phyloP scores from a whole-genome alignment of 805 yeast genomes.

The Priceomyces fermenticarens region DNA sequence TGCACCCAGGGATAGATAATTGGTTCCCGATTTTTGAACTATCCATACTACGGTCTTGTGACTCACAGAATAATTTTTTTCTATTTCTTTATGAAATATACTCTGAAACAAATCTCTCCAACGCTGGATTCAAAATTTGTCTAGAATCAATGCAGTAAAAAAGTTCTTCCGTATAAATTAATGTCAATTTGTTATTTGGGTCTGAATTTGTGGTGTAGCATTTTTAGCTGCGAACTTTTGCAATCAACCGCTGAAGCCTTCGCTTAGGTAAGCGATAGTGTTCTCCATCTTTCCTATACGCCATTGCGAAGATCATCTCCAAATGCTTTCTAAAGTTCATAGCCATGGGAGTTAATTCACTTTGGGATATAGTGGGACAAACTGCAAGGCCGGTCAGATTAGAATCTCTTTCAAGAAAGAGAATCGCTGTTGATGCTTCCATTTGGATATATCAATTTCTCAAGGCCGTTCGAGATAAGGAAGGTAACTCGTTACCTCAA shows the following conservation, averaged over 20 bases:
- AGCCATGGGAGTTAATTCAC: constrained; percentile 89
- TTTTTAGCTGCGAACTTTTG: constrained; percentile 2
- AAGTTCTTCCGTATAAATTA: no score
- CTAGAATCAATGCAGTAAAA: no score
- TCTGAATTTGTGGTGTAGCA: constrained; percentile 3
- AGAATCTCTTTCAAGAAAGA: constrained; percentile 75
- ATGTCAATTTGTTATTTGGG: not conserved
- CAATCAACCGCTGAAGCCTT: not conserved
- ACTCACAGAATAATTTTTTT: constrained; percentile 1
- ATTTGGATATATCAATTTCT: constrained; percentile 97
- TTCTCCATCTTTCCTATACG: no score
- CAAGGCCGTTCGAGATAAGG: constrained; percentile 86
- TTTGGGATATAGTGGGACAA: constrained; percentile 91
- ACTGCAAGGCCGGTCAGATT: constrained; percentile 86
- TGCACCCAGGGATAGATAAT: no score
- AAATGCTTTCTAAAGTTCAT: not conserved
- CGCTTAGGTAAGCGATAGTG: no score
- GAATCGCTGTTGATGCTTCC: constrained; percentile 94
- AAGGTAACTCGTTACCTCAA: constrained; percentile 71
- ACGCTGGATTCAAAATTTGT: no score
- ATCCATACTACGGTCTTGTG: no score
- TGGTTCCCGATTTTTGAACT: no score
- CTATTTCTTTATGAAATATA: no score
- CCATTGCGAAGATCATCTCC: not conserved
- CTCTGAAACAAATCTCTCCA: no score